Conservation (phyloP, 2,329 filamentous ascomycete species). For the Talaromyces marneffei region DNA sequence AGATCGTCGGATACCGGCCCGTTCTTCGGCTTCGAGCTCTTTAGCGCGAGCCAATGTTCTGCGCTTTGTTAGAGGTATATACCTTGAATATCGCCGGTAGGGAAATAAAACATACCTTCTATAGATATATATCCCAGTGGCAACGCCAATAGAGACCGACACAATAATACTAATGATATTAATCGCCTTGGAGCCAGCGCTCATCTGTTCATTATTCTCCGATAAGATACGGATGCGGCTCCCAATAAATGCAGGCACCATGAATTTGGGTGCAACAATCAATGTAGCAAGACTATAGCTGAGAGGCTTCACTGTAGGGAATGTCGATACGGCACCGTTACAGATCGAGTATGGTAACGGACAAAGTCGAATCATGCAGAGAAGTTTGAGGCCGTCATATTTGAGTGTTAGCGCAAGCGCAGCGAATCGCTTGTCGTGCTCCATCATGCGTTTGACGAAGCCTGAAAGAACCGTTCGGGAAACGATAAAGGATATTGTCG, state of each 20-base stretch:
- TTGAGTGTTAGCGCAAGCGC: slow-evolving; percentile 83
- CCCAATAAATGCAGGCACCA: slow-evolving; percentile 91
- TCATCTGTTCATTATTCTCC: slow-evolving; percentile 80
- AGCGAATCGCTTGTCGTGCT: slow-evolving; percentile 77
- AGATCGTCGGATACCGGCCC: slow-evolving; percentile 33
- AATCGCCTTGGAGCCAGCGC: slow-evolving; percentile 66
- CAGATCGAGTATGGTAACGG: slow-evolving; percentile 87
- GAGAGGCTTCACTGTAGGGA: slow-evolving; percentile 74
- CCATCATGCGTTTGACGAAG: slow-evolving; percentile 75
- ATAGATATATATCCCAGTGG: slow-evolving; percentile 82
- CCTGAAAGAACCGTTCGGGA: slow-evolving; percentile 70
- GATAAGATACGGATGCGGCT: slow-evolving; percentile 73
- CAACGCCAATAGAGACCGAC: slow-evolving; percentile 64
- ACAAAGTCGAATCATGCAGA: slow-evolving; percentile 88
- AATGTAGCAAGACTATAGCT: slow-evolving; percentile 78
- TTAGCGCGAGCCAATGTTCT: slow-evolving; percentile 46
- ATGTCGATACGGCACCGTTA: slow-evolving; percentile 90
- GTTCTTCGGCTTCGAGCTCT: slow-evolving; percentile 45
- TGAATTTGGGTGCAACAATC: slow-evolving; percentile 74
- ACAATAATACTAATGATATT: slow-evolving; percentile 78
- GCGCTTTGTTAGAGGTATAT: slow-evolving; percentile 9
- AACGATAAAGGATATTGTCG: slow-evolving; percentile 70
- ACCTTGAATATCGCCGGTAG: not conserved
- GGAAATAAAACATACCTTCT: slow-evolving; percentile 41
- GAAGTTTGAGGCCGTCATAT: slow-evolving; percentile 78